A percentile compares a stretch with the other conserved stretches of the same genome.
These are phyloP conservation scores for Pleurotus tuoliensis DNA, from an alignment of 768 basidiomycete species.

Conservation along the genomic window DNA sequence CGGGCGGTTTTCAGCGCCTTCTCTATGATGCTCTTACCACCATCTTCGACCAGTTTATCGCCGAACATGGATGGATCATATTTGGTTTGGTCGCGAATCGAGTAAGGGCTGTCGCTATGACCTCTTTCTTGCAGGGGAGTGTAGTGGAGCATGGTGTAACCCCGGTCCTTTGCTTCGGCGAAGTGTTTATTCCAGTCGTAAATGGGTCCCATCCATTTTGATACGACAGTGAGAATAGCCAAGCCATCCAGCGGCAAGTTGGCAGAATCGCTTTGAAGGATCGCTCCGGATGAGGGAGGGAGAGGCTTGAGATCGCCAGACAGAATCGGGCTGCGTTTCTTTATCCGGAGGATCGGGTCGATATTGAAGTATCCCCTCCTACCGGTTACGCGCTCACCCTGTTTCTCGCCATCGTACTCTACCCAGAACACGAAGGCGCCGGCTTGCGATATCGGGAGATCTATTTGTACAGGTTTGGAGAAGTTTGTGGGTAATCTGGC, in stretches of 20 bases:
- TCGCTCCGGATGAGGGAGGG: constrained; percentile 47
- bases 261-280: constrained; percentile 46
- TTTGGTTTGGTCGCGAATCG: constrained; percentile 79
- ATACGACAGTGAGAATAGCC: constrained; percentile 84
- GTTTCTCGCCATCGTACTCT: constrained; percentile 71
- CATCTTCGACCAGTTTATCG: constrained; percentile 33
- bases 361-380: constrained; percentile 95
- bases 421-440: constrained; percentile 96
- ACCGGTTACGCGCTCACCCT: constrained; percentile 67
- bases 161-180: constrained; percentile 78
- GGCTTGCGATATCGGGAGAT: constrained; percentile 94
- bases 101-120: constrained; percentile 88
- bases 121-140: constrained; percentile 93
- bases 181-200: constrained; percentile 77
- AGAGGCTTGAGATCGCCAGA: constrained; percentile 48
- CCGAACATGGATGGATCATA: constrained; percentile 79
- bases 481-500: constrained; percentile 79
- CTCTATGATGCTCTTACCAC: constrained; percentile 55
- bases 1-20: constrained; percentile 65
- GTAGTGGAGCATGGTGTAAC: constrained; percentile 98
- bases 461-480: constrained; percentile 88
- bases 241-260: constrained; percentile 86
- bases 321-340: constrained; percentile 73
- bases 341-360: constrained; percentile 81
- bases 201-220: constrained; percentile 96